Percentiles rank a stretch among this genome's conserved stretches.
These are phyloP conservation scores for Anethum foeniculum DNA, from an alignment of 140 eudicot species.

Conservation along the genomic window DNA sequence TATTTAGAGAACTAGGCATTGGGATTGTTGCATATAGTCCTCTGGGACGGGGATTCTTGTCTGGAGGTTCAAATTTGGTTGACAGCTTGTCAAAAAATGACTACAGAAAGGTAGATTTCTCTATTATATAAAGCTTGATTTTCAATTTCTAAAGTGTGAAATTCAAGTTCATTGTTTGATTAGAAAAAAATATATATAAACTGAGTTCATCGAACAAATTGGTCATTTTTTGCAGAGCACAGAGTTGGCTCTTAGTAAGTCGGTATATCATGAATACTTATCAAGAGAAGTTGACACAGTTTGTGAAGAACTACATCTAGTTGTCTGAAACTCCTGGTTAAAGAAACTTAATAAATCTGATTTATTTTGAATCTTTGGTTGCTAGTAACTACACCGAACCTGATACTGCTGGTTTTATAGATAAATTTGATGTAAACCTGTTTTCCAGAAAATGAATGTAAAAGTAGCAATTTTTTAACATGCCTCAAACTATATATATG, in stretches of 20 bases:
- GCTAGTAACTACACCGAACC: background rate
- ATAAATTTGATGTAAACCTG: background rate
- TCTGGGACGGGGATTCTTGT: constrained; percentile 3
- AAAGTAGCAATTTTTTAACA: background rate
- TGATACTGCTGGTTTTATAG: background rate
- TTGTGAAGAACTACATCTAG: background rate
- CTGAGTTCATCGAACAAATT: background rate
- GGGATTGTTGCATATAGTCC: constrained; percentile 9
- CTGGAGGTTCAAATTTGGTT: constrained; percentile 4
- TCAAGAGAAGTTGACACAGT: background rate
- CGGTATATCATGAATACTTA: background rate
- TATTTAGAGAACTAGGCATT: background rate
- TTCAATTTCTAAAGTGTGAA: background rate
- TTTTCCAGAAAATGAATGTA: background rate
- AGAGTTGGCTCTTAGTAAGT: background rate
- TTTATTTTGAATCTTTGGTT: background rate
- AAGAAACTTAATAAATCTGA: background rate
- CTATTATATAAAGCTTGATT: background rate
- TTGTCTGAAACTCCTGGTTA: background rate
- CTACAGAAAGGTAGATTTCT: background rate
- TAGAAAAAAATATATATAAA: background rate
- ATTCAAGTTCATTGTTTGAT: background rate
- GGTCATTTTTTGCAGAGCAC: background rate
- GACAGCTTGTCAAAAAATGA: background rate
- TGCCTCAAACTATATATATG: background rate